Base-by-base conservation (phyloP, 1,284 basidiomycete genomes). In the Cryptococcus deneoformans region DNA sequence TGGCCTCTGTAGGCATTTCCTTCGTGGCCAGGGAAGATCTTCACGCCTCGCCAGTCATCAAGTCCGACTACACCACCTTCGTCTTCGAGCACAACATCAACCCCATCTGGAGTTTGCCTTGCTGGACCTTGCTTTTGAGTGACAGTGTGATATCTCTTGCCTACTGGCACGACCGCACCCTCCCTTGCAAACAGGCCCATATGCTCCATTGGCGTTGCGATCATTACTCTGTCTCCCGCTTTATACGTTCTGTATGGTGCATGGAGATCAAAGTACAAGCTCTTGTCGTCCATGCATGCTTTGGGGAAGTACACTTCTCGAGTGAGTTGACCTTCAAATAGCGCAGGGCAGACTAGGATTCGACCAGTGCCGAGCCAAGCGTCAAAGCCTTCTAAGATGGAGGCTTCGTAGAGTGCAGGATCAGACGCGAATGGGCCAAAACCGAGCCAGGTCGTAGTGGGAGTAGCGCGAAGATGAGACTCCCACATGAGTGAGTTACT, bases 321-420 rank as follows among this genome's bases (percentile, higher is more conserved):
- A 6, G 62, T 65, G 47, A 69, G 65, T 56, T 73, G 62, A 40
- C 73, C 74, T 40, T 73, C 69, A 54, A 67, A 70, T 47, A 78
- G 71, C 2, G 75, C 72, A 11, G 78, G 77, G 0, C 65, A 72
- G 29, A 73, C 68, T 11, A 79, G 69, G 10, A 80, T 63, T 51
- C 71, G 65, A 2, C 78, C 78, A 9, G 71, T 68, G 9, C 79
- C 79, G 46, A 79, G 59, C 79, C 79, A 80, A 46, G 76, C 78
- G 65, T 80, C 78, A 61, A 77, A 76, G 36, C 78, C 77, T 36
- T 78, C 71, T 34, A 80, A 62, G 7, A 74, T 61, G 34, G 63
- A 62, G n/a, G 68, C 63, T 9, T 65, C 67, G 67, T 75, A 80
- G 39, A 78, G 67, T 46, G 67, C 63, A 1, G 73, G 69, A 53